Base-by-base conservation (phyloP, 345 rosid species). In the Syzygium grande region DNA sequence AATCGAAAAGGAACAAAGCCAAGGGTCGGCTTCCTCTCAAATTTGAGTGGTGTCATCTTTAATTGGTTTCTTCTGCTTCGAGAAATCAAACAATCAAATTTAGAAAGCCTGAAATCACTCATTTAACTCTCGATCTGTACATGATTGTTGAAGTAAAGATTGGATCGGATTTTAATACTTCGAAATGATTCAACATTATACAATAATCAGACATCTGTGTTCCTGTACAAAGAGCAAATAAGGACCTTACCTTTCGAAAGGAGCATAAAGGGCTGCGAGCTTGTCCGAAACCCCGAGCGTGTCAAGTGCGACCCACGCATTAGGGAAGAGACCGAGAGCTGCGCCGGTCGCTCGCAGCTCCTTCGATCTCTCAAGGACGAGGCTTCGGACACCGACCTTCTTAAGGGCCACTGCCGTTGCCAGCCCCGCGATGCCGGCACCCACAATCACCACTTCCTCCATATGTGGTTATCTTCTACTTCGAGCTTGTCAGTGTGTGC, bases 231-330 rank as follows among this genome's bases (percentile, higher is more conserved):
- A 9, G 61, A 56, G 29, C 14, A 19, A 30, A 65, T 21, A 30
- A 65, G 78, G 43, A 19, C 6, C 27, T 22, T 29, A 89, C 91
- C 43, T 79, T 21, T 52, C 59, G 5, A 13, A 7, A 12, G 92
- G 87, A 14, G 52, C 59, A 52, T 87, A 91, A 12, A 89, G 53
- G 73, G 92, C 7, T 22, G 58, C 78, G 79, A 93, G 95, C 87
- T 90, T 90, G 80, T 90, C 90, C 34, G 91, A 86, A 61, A 92
- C 91, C 5, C 94, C 92, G 29, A 93, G 92, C 27, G 89, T 88
- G 38, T 93, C 93, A 23, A 93, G 93, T 23, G 93, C 92, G 13
- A 90, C 87, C 92, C 93, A 92, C 9, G 91, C 95, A 80, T 91
- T 91, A 9, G 93, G 89, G 52, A 13, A 51, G 29, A 93, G 91